These are phyloP conservation scores for Sporothrix protearum DNA, from an alignment of 2,329 filamentous ascomycete genomes.

Conservation along the genomic window DNA sequence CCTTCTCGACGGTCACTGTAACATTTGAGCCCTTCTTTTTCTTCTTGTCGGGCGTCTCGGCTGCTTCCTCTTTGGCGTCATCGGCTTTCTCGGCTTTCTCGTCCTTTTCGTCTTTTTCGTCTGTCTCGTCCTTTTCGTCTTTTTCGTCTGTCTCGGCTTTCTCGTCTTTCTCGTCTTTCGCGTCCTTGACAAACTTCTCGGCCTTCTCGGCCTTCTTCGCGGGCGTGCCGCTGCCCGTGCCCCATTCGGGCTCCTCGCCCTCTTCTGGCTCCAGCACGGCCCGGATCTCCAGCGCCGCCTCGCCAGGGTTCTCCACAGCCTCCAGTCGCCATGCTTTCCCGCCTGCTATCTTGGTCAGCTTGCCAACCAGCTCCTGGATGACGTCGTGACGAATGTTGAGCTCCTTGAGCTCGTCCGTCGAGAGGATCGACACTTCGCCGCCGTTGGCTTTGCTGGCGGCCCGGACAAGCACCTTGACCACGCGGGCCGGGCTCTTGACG, in stretches of 20 bases:
- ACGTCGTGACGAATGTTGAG: constrained; percentile 63
- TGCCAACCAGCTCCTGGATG: constrained; percentile 64
- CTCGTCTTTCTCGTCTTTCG: too few relatives aligned
- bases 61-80: constrained; percentile 24
- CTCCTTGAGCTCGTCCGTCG: constrained; percentile 63
- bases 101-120: constrained; percentile 26
- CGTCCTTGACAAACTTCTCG: too few relatives aligned
- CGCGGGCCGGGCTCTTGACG: constrained; percentile 3
- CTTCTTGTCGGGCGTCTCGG: neutral
- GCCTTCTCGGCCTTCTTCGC: constrained; percentile 27
- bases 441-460: constrained; percentile 53
- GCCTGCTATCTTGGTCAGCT: constrained; percentile 65
- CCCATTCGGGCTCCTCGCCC: constrained; percentile 22
- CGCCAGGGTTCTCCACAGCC: constrained; percentile 65
- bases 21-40: neutral
- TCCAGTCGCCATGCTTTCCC: constrained; percentile 77
- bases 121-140: constrained; percentile 27
- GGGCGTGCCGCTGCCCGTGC: constrained; percentile 42
- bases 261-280: constrained; percentile 59
- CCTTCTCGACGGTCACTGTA: constrained; percentile 3
- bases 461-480: constrained; percentile 46
- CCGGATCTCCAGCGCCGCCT: constrained; percentile 59
- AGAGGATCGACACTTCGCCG: constrained; percentile 58
- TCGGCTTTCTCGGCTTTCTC: neutral
- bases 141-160: neutral